Percentiles rank a stretch among this genome's conserved stretches.
These are phyloP conservation scores for Alternaria consortialis DNA, from an alignment of 2,329 filamentous ascomycete species.

Conservation along the genomic window DNA sequence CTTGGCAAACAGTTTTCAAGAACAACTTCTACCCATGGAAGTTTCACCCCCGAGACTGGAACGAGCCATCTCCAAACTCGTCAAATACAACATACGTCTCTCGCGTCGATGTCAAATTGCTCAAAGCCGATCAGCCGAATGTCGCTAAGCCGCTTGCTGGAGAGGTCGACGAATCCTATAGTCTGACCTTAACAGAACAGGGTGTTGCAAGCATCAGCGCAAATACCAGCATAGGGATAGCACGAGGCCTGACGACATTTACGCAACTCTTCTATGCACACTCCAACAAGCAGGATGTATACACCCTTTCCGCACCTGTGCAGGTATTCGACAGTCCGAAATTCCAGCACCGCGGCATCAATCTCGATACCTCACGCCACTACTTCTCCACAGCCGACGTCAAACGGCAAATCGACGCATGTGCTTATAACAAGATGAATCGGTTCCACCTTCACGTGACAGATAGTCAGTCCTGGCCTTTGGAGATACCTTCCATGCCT, in stretches of 20 bases:
- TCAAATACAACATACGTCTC: constrained; percentile 61
- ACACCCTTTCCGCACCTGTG: constrained; percentile 76
- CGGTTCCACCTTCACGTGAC: constrained; percentile 82
- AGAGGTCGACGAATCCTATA: constrained; percentile 79
- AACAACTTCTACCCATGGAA: constrained; percentile 81
- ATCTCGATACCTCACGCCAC: constrained; percentile 79
- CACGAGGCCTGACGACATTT: constrained; percentile 79
- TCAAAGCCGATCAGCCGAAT: constrained; percentile 60
- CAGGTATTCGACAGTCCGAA: constrained; percentile 75
- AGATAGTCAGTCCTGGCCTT: constrained; percentile 85
- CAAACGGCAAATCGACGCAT: constrained; percentile 76
- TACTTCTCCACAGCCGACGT: constrained; percentile 75
- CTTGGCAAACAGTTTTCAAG: constrained; percentile 70
- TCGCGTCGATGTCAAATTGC: constrained; percentile 70
- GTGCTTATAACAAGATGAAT: constrained; percentile 85
- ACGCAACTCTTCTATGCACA: constrained; percentile 81
- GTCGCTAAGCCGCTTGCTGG: constrained; percentile 69
- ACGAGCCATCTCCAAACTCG: constrained; percentile 65
- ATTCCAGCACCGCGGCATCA: constrained; percentile 79
- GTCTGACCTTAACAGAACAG: constrained; percentile 65
- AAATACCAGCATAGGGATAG: constrained; percentile 71
- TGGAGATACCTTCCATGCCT: constrained; percentile 80
- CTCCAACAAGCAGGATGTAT: constrained; percentile 64
- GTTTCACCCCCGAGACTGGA: constrained; percentile 69
- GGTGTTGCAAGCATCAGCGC: constrained; percentile 72